These are phyloP conservation scores for Colletotrichum echinochloae DNA, from an alignment of 2,329 filamentous ascomycete genomes.

Conservation along the genomic window DNA sequence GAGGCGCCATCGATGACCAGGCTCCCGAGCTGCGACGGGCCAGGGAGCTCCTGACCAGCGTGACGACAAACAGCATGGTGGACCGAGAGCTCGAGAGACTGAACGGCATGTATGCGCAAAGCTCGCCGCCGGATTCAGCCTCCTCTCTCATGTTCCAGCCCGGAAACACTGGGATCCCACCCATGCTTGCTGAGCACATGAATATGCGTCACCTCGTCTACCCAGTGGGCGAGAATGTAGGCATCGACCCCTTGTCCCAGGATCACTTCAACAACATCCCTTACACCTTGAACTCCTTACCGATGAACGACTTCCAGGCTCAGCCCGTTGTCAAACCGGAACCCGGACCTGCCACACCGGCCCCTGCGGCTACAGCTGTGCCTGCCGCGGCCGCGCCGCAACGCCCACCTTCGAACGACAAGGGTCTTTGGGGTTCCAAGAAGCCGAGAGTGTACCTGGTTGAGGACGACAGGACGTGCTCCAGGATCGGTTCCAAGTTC, in stretches of 20 bases:
- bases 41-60: slow-evolving; percentile 66
- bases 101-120: slow-evolving; percentile 64
- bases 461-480: slow-evolving; percentile 80
- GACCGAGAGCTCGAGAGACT: slow-evolving; percentile 68
- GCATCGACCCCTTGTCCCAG: slow-evolving; percentile 93
- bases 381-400: slow-evolving; percentile 40
- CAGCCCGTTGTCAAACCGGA: slow-evolving; percentile 44
- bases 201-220: slow-evolving; percentile 81
- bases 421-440: slow-evolving; percentile 67
- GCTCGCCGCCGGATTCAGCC: slow-evolving; percentile 66
- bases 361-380: slow-evolving; percentile 28
- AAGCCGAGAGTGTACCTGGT: slow-evolving; percentile 89
- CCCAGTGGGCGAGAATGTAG: slow-evolving; percentile 88
- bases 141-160: slow-evolving; percentile 69
- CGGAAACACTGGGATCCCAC: slow-evolving; percentile 47
- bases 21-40: slow-evolving; percentile 66
- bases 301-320: slow-evolving; percentile 60
- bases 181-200: slow-evolving; percentile 65
- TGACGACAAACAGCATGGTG: slow-evolving; percentile 63
- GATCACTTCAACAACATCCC: slow-evolving; percentile 96
- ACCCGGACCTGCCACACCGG: slow-evolving; percentile 37
- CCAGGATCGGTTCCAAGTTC: slow-evolving; percentile 76
- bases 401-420: slow-evolving; percentile 50
- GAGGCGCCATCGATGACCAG: slow-evolving; percentile 59
- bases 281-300: slow-evolving; percentile 74